Percentiles rank a stretch among this genome's conserved stretches.
These are phyloP conservation scores for Phytopythium vexans DNA, from an alignment of 352 stramenopile species.

Conservation along the genomic window DNA sequence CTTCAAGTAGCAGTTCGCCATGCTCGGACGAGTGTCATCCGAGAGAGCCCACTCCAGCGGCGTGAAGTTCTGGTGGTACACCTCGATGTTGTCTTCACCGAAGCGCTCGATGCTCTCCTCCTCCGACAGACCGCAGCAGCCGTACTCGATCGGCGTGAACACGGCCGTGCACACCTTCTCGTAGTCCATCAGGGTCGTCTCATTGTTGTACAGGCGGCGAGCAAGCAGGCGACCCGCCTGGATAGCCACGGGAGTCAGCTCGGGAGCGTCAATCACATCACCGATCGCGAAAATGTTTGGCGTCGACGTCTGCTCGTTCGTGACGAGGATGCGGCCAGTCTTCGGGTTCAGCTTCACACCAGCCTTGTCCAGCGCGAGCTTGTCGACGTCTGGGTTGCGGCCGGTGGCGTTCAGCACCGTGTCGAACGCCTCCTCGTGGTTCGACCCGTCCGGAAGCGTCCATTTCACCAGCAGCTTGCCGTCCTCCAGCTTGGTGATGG, in stretches of 20 bases:
- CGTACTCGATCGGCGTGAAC: conserved; percentile 98
- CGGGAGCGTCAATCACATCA: conserved; percentile 95
- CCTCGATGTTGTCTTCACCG: conserved; percentile 90
- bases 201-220: conserved; percentile 88
- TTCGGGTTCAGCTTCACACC: conserved; percentile 88
- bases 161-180: conserved; percentile 91
- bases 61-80: conserved; percentile 96
- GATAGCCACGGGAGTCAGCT: conserved; percentile 98
- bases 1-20: conserved; percentile 93
- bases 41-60: conserved; percentile 95
- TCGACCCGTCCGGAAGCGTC: conserved; percentile 50
- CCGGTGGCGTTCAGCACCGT: conserved; percentile 96
- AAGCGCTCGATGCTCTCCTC: conserved; percentile 91
- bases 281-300: conserved; percentile 97
- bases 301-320: conserved; percentile 92
- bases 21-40: conserved; percentile 36
- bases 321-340: conserved; percentile 90
- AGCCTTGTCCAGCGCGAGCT: conserved; percentile 86
- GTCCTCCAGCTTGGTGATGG: conserved; percentile 90
- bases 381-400: conserved; percentile 90
- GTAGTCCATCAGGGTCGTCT: conserved; percentile 90
- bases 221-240: conserved; percentile 91
- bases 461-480: conserved; percentile 82
- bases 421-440: conserved; percentile 91
- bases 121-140: conserved; percentile 95